Evolutionary conservation across 164 flowering plant species (phyloP).

Genomic region (Magnolia officinalis): DNA sequence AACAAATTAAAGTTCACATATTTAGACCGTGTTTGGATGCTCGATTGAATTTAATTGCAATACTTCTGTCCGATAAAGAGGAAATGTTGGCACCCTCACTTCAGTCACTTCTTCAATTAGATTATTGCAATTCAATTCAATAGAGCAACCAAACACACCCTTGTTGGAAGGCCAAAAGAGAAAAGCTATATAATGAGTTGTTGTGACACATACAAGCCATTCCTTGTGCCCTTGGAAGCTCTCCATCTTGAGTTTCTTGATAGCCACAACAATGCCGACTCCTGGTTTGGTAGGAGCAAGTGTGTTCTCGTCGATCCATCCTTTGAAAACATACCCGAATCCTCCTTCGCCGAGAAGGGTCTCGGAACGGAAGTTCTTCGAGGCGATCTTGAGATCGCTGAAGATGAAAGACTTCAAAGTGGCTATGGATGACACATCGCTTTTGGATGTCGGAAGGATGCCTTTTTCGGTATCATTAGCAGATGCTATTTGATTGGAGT

Average conservation of each 20-base stretch:
- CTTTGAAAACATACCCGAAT: constrained; percentile 83
- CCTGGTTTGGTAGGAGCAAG: constrained; percentile 35
- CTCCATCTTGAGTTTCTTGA: constrained; percentile 62
- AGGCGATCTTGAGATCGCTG: constrained; percentile 67
- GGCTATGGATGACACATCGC: constrained; percentile 20
- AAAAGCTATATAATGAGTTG: background rate
- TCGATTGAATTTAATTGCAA: background rate
- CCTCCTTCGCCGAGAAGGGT: constrained; percentile 87
- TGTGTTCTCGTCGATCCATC: constrained; percentile 54
- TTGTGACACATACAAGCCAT: constrained; percentile 65
- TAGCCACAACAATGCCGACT: constrained; percentile 61
- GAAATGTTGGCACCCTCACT: background rate
- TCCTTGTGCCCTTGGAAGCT: constrained; percentile 88
- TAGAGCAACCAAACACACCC: background rate
- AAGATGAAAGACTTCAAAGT: constrained; percentile 58
- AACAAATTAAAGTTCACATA: constrained; percentile 3
- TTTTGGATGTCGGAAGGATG: constrained; percentile 14
- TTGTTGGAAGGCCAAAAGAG: background rate
- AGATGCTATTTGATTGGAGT: constrained; percentile 16
- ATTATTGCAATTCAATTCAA: background rate
- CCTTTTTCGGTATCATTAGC: constrained; percentile 4
- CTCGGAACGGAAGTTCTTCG: constrained; percentile 64
- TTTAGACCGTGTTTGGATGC: background rate
- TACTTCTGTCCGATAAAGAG: background rate
- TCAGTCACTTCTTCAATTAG: background rate